phyloP scores from a whole-genome alignment of 1,284 basidiomycete species.

The Binderoboletus segoi region DNA sequence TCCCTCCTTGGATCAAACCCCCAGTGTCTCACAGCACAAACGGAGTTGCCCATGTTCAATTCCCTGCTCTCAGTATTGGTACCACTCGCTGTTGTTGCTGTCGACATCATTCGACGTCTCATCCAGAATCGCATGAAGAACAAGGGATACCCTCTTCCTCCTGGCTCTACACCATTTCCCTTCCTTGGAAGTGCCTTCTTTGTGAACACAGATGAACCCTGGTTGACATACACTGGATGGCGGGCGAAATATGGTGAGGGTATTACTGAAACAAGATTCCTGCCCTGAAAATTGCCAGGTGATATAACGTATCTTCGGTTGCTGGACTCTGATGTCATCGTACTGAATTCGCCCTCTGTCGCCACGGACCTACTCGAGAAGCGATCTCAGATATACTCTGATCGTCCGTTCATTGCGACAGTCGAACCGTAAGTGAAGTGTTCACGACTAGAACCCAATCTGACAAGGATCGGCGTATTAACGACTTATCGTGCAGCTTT shows the following conservation, averaged over 20 bases:
- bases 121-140: no score
- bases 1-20: no score
- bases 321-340: conserved; percentile 18
- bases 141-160: conserved; percentile 5
- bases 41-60: no score
- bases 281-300: conserved; percentile 9
- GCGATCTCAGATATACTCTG: conserved; percentile 27
- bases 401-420: conserved; percentile 12
- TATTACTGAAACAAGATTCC: neutral
- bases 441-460: no score
- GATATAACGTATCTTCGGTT: conserved; percentile 25
- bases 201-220: conserved; percentile 22
- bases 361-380: conserved; percentile 17
- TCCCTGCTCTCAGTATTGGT: no score
- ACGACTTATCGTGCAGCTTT: no score
- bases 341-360: conserved; percentile 25
- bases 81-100: no score
- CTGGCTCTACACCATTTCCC: conserved; percentile 27
- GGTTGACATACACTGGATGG: conserved; percentile 29
- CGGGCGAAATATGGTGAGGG: conserved; percentile 22
- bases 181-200: conserved; percentile 24
- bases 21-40: no score
- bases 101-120: no score
- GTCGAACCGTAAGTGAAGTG: no score
- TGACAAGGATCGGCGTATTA: no score